Percentiles rank a stretch among this genome's conserved stretches.
These are phyloP conservation scores for Filobasidium uniguttulatum DNA, from an alignment of 1,284 basidiomycete genomes.

Conservation along the genomic window DNA sequence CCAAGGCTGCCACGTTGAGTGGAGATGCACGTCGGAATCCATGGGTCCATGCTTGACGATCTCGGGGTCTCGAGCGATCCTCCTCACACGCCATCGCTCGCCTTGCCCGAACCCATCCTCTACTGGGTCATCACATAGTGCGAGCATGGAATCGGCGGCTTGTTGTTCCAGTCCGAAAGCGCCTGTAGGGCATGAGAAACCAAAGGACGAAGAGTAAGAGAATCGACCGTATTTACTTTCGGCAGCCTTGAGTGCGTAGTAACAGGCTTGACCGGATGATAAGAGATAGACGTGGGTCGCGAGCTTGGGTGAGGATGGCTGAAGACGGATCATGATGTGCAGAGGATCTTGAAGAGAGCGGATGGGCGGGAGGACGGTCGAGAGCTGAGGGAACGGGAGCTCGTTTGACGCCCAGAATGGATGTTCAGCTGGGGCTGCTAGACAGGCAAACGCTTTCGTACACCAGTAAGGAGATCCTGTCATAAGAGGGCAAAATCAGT, in stretches of 20 bases:
- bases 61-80: conserved; percentile 49
- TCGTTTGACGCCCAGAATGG: conserved; percentile 57
- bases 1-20: conserved; percentile 61
- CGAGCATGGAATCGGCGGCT: conserved; percentile 54
- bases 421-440: conserved; percentile 50
- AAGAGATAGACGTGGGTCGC: conserved; percentile 56
- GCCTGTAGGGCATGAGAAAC: conserved; percentile 58
- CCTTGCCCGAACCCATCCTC: conserved; percentile 41
- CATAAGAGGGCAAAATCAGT: background rate
- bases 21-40: conserved; percentile 41
- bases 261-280: conserved; percentile 62
- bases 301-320: conserved; percentile 32
- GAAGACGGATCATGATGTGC: conserved; percentile 46
- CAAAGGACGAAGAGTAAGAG: conserved; percentile 58
- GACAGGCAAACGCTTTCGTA: conserved; percentile 58
- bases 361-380: conserved; percentile 28
- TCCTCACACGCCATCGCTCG: conserved; percentile 55
- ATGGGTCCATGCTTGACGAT: conserved; percentile 41
- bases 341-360: conserved; percentile 49
- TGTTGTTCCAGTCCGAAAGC: conserved; percentile 55
- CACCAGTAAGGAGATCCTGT: conserved; percentile 60
- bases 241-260: conserved; percentile 61
- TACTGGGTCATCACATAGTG: conserved; percentile 44
- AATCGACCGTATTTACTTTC: conserved; percentile 66
- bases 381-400: conserved; percentile 47